Base-by-base conservation (phyloP, 805 yeast species). In the Yarrowia sp. region DNA sequence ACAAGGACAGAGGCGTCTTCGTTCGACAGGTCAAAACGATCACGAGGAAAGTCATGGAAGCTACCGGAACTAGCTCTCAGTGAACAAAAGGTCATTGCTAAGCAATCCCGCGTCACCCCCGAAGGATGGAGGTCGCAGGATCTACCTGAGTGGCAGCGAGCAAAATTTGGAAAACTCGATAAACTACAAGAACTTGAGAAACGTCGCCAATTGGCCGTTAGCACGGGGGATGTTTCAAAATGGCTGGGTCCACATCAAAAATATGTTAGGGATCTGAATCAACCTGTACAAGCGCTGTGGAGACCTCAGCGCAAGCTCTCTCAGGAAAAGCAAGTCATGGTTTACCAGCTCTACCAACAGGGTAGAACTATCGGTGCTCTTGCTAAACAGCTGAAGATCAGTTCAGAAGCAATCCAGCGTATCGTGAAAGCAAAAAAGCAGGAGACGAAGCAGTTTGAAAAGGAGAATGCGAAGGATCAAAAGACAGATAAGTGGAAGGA, bases 181-280 rank as follows among this genome's bases (percentile, higher is more conserved):
- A 58, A 58, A 11, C 15, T 58, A 18, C 51, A 43, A 28, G 64
- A 58, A n/a, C 41, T 58, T 6, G 64, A 58, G 43, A 32, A 58
- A 22, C 50, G 64, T 6, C 39, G 64, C 2, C 64, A 43, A 33
- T 22, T 58, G 4, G 64, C 64, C 8, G 15, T 58, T 3, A 44
- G 51, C 28, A 58, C 64, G 8, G 64, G 64, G 4, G 64, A 58
- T 18, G 64, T 58, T 7, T 51, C 15, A 5, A 58, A 58, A 43
- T 58, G 64, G 64, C 51, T 58, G 8, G 64, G 64, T 14, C 64
- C 64, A 4, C 64, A 58, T 35, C 47, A 58, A 11, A 42, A 58
- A 10, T 36, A 58, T 18, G 51, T 58, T 11, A 31, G 51, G 4
- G 64, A 58, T 22, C 35, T 58, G 14, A 17, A 32, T 10, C 42